These are phyloP conservation scores for Botrytis aclada DNA, from an alignment of 2,329 filamentous ascomycete species.

Conservation along the genomic window DNA sequence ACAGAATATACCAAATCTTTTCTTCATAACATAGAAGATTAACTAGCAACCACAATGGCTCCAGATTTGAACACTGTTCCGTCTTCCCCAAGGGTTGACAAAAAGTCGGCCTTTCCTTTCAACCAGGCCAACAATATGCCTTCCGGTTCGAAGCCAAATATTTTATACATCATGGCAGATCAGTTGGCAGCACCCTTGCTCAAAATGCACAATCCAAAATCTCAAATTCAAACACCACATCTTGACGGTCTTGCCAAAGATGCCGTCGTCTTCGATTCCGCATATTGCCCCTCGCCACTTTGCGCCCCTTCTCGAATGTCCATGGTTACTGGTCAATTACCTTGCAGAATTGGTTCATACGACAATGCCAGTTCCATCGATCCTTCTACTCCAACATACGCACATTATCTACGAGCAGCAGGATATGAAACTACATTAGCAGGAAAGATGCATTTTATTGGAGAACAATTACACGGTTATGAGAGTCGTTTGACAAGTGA, in stretches of 20 bases:
- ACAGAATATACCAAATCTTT: background rate
- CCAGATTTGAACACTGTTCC: constrained; percentile 73
- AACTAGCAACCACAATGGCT: constrained; percentile 50
- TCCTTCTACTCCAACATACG: constrained; percentile 85
- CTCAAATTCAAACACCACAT: constrained; percentile 89
- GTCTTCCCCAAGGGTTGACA: constrained; percentile 45
- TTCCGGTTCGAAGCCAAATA: constrained; percentile 58
- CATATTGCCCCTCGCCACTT: constrained; percentile 90
- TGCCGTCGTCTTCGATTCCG: constrained; percentile 87
- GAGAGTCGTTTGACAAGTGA: constrained; percentile 91
- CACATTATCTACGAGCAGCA: constrained; percentile 80
- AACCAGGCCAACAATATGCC: constrained; percentile 31
- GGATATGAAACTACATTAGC: constrained; percentile 89
- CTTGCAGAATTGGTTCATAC: constrained; percentile 86
- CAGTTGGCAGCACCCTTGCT: constrained; percentile 87
- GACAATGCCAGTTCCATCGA: constrained; percentile 86
- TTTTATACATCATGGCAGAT: constrained; percentile 95
- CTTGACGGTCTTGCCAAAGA: constrained; percentile 77
- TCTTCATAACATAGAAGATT: background rate
- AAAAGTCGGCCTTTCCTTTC: constrained; percentile 25
- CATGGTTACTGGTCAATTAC: constrained; percentile 88
- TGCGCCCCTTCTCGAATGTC: constrained; percentile 92
- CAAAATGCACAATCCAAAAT: constrained; percentile 86
- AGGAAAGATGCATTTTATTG: constrained; percentile 97
- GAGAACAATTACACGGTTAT: constrained; percentile 91